Percentiles rank a stretch among this genome's conserved stretches.
Conservation (phyloP, 73 alveolate genomes). For the Blepharisma stoltei region DNA sequence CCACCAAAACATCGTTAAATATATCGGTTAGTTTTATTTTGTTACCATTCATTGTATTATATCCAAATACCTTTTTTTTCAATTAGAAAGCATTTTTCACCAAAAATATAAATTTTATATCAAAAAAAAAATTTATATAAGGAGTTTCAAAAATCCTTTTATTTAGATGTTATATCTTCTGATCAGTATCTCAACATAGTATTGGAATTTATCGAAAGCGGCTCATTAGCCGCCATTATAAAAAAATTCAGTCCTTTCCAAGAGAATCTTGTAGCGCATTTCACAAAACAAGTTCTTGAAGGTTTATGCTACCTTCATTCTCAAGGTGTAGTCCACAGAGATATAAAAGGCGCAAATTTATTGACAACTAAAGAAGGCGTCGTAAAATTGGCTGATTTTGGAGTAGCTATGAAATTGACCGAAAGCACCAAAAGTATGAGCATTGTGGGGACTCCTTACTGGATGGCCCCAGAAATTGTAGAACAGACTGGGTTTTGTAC, state of each 20-base stretch:
- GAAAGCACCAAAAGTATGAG: conserved; percentile 85
- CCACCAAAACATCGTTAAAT: conserved; percentile 94
- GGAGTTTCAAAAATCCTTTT: too few relatives aligned
- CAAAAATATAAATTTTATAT: neutral
- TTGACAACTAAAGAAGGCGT: conserved; percentile 93
- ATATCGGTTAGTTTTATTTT: conserved; percentile 59
- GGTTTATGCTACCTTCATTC: conserved; percentile 93
- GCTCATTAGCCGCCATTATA: conserved; percentile 80
- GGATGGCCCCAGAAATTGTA: conserved; percentile 99
- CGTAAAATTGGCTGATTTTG: conserved; percentile 96
- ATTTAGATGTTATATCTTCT: conserved; percentile 82
- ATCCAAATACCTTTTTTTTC: too few relatives aligned
- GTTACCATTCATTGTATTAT: too few relatives aligned
- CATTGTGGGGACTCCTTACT: conserved; percentile 95
- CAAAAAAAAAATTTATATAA: neutral
- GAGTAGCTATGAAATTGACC: conserved; percentile 87
- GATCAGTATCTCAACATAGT: conserved; percentile 84
- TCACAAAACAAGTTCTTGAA: conserved; percentile 83
- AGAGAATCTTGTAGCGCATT: conserved; percentile 86
- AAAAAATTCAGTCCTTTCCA: conserved; percentile 88
- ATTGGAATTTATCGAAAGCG: conserved; percentile 92
- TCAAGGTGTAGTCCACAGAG: conserved; percentile 95
- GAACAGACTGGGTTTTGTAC: conserved; percentile 87
- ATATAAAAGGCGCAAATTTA: conserved; percentile 96
- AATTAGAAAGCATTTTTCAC: too few relatives aligned